Percentiles rank a stretch among this genome's conserved stretches.
Conservation (phyloP, 352 stramenopile genomes). For the Globisporangium okanoganense region DNA sequence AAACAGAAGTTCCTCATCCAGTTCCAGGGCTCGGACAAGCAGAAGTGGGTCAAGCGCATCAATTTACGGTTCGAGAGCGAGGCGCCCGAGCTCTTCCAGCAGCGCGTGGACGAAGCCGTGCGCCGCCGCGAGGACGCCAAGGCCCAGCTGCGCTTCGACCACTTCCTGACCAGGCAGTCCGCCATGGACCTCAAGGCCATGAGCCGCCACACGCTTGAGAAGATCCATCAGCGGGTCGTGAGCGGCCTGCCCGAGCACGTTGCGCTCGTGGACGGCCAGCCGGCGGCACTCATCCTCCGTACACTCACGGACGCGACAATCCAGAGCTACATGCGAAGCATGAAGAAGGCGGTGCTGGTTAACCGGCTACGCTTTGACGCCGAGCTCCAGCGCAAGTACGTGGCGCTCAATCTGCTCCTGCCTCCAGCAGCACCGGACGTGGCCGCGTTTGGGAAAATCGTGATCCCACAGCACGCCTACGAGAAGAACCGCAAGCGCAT, state of each 20-base stretch:
- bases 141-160: constrained; percentile 87
- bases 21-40: constrained; percentile 80
- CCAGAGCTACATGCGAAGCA: constrained; percentile 87
- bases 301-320: constrained; percentile 87
- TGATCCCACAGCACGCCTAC: constrained; percentile 71
- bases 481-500: constrained; percentile 49
- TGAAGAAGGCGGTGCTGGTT: constrained; percentile 90
- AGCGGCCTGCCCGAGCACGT: constrained; percentile 69
- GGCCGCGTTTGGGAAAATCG: constrained; percentile 73
- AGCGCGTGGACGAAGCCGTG: constrained; percentile 63
- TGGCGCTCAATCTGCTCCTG: constrained; percentile 58
- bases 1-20: constrained; percentile 78
- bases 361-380: constrained; percentile 51
- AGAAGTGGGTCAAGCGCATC: constrained; percentile 87
- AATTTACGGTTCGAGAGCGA: constrained; percentile 91
- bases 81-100: constrained; percentile 61
- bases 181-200: constrained; percentile 72
- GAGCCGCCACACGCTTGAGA: constrained; percentile 67
- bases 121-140: constrained; percentile 73
- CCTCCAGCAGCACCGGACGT: constrained; percentile 20
- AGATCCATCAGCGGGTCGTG: constrained; percentile 83
- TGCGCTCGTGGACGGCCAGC: constrained; percentile 55
- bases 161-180: constrained; percentile 85
- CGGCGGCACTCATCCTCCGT: constrained; percentile 59
- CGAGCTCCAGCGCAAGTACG: constrained; percentile 65